phyloP scores from a whole-genome alignment of 2,329 filamentous ascomycete species.

The Colletotrichum horii region DNA sequence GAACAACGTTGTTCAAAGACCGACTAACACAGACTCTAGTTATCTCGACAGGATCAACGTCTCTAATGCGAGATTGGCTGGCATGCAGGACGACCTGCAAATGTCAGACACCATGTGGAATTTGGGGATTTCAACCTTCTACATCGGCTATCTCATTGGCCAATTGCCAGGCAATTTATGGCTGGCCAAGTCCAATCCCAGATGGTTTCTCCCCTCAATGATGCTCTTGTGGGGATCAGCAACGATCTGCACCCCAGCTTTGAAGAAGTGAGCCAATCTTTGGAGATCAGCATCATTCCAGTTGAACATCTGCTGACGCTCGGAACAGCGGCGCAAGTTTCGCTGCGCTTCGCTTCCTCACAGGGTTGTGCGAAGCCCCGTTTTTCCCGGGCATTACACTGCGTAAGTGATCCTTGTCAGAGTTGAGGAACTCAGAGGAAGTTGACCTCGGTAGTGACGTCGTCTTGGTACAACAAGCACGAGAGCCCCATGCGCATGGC shows the following conservation, averaged over 20 bases:
- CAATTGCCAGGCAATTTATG: slow-evolving; percentile 50
- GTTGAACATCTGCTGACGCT: neutral
- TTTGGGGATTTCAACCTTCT: slow-evolving; percentile 44
- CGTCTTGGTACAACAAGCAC: slow-evolving; percentile 49
- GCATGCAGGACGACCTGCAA: slow-evolving; percentile 37
- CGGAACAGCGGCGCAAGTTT: slow-evolving; percentile 25
- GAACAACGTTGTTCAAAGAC: accelerated
- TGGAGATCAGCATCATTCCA: neutral
- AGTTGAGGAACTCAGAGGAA: neutral
- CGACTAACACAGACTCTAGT: slow-evolving; percentile 30
- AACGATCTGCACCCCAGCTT: slow-evolving; percentile 45
- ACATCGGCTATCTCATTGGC: slow-evolving; percentile 48
- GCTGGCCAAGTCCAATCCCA: slow-evolving; percentile 41
- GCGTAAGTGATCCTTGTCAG: slow-evolving; percentile 21
- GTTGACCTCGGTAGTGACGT: slow-evolving; percentile 31
- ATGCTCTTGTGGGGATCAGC: slow-evolving; percentile 46
- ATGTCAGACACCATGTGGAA: slow-evolving; percentile 40
- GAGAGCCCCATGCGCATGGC: slow-evolving; percentile 47
- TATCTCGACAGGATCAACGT: slow-evolving; percentile 57
- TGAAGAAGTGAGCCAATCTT: slow-evolving; percentile 29
- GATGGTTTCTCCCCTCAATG: slow-evolving; percentile 39
- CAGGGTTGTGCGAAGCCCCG: slow-evolving; percentile 33
- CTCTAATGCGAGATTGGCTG: slow-evolving; percentile 42
- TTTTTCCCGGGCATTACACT: slow-evolving; percentile 55
- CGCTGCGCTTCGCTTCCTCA: slow-evolving; percentile 29